Conservation (phyloP, 768 basidiomycete species). For the Russula brevipes region DNA sequence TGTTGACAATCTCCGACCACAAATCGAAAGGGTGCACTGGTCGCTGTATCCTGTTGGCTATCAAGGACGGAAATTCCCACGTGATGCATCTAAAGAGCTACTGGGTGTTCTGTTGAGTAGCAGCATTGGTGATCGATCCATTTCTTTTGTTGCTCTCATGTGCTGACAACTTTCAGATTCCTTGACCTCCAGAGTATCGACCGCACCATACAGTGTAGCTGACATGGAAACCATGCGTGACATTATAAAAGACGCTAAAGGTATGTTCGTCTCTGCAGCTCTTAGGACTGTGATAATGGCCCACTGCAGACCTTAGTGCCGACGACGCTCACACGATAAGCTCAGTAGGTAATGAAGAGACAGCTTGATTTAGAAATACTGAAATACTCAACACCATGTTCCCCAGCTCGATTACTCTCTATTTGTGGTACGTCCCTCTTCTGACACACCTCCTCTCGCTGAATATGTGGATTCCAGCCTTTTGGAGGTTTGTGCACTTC, state of each 20-base stretch:
- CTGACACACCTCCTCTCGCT: neutral
- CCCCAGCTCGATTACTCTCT: neutral
- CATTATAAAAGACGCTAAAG: slow-evolving; percentile 3
- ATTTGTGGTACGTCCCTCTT: slow-evolving; percentile 3
- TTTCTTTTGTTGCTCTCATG: neutral
- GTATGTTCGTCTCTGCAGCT: neutral
- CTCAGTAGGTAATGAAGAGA: no score
- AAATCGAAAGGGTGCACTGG: slow-evolving; percentile 14
- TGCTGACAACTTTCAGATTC: slow-evolving; percentile 1
- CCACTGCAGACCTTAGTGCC: no score
- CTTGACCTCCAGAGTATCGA: slow-evolving; percentile 12
- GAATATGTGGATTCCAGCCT: neutral
- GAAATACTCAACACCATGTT: no score
- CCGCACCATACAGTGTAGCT: slow-evolving; percentile 10
- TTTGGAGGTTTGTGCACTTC: slow-evolving; percentile 12
- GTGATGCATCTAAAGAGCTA: neutral
- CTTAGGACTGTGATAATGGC: neutral
- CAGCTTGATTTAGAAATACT: no score
- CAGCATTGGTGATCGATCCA: slow-evolving; percentile 2
- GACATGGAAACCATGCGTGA: slow-evolving; percentile 10
- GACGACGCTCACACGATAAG: no score
- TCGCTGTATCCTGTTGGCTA: slow-evolving; percentile 15
- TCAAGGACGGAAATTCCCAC: neutral
- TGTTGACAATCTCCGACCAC: no score
- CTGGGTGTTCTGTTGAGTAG: slow-evolving; percentile 1